Evolutionary conservation across 805 yeast genomes (phyloP), one percentile per base, ranked within the genome.

Genomic region (Schwanniomyces pseudopolymorphus): DNA sequence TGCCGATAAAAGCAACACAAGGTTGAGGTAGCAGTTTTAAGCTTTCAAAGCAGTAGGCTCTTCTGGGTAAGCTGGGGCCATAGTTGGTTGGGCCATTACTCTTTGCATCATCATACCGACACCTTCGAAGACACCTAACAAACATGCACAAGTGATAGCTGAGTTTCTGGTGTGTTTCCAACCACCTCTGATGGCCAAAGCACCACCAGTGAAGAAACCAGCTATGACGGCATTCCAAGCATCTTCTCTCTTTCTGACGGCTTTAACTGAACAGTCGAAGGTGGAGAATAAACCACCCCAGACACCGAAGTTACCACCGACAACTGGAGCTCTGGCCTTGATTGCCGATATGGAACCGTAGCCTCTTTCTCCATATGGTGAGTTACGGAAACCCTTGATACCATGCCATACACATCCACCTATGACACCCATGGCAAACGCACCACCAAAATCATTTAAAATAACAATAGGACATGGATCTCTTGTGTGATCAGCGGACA

Each of bases 331-430:
- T 69, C 99, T 81, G 43, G 97, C 89, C 65, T 89, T 89, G 58
- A 94, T 86, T 33, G 98, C 97, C 36, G 88, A 77, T 45, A 92
- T 64, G 17, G 96, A 88, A 46, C 99, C 98, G 49, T 81, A 69
- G 60, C 96, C 79, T 74, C 99, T 83, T 72, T 94, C 99, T 50
- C 99, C 99, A 57, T 85, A 79, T 46, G 99, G 99, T 10, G 97
- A 90, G 78, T 94, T 94, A 69, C 99, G 82, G 79, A 94, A 94
- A 42, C 99, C 99, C 69, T 94, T 94, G 64, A 94, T 86, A 64
- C 98, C 97, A 75, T 94, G 98, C 99, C 99, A 94, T 52, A 94
- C 84, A 59, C 92, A 84, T 55, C 99, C 99, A 75, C 99, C 99
- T 62, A 94, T 87, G 58, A 83, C 97, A 74, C 99, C 99, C 98